Conservation (phyloP, 805 yeast genomes). For the Citeromyces nyonsensis region DNA sequence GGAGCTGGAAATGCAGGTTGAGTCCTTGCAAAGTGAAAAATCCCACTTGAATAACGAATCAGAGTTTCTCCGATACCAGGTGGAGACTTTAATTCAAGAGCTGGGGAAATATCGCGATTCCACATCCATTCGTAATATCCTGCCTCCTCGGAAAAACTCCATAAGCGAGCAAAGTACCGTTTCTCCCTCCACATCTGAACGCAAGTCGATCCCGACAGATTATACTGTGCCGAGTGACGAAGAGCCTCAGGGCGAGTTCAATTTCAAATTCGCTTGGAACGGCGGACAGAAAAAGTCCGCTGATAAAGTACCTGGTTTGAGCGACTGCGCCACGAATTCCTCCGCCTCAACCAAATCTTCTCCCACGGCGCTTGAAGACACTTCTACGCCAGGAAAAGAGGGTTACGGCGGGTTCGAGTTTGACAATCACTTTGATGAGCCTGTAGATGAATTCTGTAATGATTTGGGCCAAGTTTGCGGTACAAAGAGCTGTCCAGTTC, state of each 20-base stretch:
- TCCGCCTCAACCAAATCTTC: conserved; percentile 3
- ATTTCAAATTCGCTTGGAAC: conserved; percentile 43
- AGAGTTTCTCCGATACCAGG: conserved; percentile 62
- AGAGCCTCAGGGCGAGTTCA: conserved; percentile 10
- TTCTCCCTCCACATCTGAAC: conserved; percentile 2
- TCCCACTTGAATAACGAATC: conserved; percentile 55
- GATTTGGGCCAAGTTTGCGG: conserved; percentile 77
- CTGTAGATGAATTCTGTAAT: conserved; percentile 61
- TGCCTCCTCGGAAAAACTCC: conserved; percentile 4
- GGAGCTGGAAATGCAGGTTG: conserved; percentile 72
- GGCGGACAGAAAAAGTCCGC: conserved; percentile 4
- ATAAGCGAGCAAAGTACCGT: neutral
- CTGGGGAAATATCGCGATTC: conserved; percentile 39
- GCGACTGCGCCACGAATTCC: conserved; percentile 1
- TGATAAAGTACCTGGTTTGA: too few relatives aligned
- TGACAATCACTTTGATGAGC: conserved; percentile 43
- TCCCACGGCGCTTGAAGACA: conserved; percentile 1
- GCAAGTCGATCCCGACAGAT: neutral
- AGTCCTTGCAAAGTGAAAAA: conserved; percentile 55
- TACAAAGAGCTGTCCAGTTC: conserved; percentile 50
- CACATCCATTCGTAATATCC: conserved; percentile 2
- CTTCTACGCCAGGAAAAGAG: too few relatives aligned
- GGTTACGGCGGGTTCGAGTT: conserved; percentile 15
- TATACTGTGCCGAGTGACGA: neutral
- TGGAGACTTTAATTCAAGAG: conserved; percentile 58